phyloP scores from a whole-genome alignment of 2,329 filamentous ascomycete genomes.

The Aspergillus sp. region DNA sequence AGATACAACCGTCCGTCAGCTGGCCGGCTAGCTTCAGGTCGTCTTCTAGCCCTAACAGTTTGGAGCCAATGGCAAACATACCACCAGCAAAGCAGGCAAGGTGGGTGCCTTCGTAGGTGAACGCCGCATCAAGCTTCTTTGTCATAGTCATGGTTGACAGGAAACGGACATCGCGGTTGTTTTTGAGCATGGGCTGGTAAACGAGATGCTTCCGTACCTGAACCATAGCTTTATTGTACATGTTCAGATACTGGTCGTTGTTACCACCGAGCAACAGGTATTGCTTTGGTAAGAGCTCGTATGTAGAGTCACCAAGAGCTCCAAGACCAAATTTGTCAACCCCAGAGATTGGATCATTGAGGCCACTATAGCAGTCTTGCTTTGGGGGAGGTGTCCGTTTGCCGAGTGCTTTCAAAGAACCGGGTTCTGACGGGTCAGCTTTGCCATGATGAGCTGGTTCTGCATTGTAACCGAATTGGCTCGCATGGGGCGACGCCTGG shows the following conservation, averaged over 20 bases:
- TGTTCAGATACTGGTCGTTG: conserved; percentile 42
- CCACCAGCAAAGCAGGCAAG: conserved; percentile 62
- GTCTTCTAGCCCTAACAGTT: conserved; percentile 54
- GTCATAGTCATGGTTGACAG: conserved; percentile 32
- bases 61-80: conserved; percentile 62
- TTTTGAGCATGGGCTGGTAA: conserved; percentile 47
- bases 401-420: conserved; percentile 10
- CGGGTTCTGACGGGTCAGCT: conserved; percentile 1
- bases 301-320: conserved; percentile 49
- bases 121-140: conserved; percentile 17
- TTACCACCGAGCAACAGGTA: conserved; percentile 48
- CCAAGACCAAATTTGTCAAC: conserved; percentile 45
- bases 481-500: conserved; percentile 13
- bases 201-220: conserved; percentile 42
- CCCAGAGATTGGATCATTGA: conserved; percentile 35
- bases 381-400: conserved; percentile 12
- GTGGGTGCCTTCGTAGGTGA: conserved; percentile 57
- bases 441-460: conserved; percentile 28
- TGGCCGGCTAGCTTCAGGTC: conserved; percentile 59
- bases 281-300: conserved; percentile 54
- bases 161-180: conserved; percentile 43
- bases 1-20: conserved; percentile 62
- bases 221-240: conserved; percentile 45
- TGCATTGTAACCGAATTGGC: conserved; percentile 25
- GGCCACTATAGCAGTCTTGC: conserved; percentile 39